Evolutionary conservation across 148 eudicot species (phyloP).

Genomic region (Bassia scoparia): DNA sequence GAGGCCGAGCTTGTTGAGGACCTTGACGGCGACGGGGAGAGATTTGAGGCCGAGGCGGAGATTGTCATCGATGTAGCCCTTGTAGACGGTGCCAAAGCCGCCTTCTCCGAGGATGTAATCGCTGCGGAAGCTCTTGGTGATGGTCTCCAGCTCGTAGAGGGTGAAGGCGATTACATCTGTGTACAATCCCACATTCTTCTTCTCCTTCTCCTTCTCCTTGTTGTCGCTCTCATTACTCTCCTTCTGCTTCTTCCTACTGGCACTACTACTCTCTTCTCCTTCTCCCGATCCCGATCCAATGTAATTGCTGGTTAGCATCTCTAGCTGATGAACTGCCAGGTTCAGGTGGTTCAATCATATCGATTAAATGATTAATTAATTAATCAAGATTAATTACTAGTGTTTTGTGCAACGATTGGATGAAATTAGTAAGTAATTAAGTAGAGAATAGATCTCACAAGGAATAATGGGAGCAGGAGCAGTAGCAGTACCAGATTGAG

Average conservation of each 20-base stretch:
- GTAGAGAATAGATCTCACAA: too few relatives aligned
- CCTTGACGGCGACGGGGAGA: slow-evolving; percentile 93
- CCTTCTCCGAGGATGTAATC: slow-evolving; percentile 94
- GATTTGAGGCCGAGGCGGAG: slow-evolving; percentile 90
- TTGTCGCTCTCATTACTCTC: slow-evolving; percentile 45
- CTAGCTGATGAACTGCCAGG: slow-evolving; percentile 68
- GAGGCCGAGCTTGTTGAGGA: slow-evolving; percentile 90
- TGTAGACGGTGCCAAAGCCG: slow-evolving; percentile 90
- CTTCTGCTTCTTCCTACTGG: slow-evolving; percentile 67
- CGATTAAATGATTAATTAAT: too few relatives aligned
- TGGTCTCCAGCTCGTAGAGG: slow-evolving; percentile 81
- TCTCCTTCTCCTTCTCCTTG: slow-evolving; percentile 22
- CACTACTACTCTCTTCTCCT: slow-evolving; percentile 32
- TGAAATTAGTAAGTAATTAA: too few relatives aligned
- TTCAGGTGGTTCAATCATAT: too few relatives aligned
- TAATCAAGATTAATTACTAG: too few relatives aligned
- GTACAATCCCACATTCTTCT: slow-evolving; percentile 59
- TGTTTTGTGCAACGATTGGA: too few relatives aligned
- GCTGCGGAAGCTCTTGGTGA: slow-evolving; percentile 90
- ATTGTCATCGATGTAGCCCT: slow-evolving; percentile 94
- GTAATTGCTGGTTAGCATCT: slow-evolving; percentile 32
- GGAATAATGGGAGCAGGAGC: too few relatives aligned
- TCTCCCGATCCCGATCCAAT: slow-evolving; percentile 1
- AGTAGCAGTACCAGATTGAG: slow-evolving; percentile 30
- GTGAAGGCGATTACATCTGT: slow-evolving; percentile 87